phyloP scores from a whole-genome alignment of 1,139 yeast species.

The Meyerozyma elateridarum region DNA sequence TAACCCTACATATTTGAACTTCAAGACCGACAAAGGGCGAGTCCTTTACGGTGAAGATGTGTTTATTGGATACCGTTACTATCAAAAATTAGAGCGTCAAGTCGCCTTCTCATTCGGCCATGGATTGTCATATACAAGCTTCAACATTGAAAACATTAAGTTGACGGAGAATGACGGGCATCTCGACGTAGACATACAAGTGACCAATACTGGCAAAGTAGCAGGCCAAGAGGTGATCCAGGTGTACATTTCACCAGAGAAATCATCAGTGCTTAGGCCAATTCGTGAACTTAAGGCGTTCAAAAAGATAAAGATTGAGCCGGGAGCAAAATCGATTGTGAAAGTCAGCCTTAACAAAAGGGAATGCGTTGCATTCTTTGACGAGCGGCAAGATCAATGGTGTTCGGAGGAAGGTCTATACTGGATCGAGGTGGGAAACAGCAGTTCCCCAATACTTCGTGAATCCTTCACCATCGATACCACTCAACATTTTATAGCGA shows the following conservation, averaged over 20 bases:
- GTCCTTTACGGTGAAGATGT: slow-evolving; percentile 25
- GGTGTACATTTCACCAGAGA: slow-evolving; percentile 36
- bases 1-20: slow-evolving; percentile 42
- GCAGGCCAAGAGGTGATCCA: slow-evolving; percentile 48
- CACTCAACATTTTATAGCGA: slow-evolving; percentile 12
- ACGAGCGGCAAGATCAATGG: slow-evolving; percentile 47
- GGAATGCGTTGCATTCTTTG: slow-evolving; percentile 54
- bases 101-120: slow-evolving; percentile 22
- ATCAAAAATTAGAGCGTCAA: slow-evolving; percentile 17
- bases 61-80: slow-evolving; percentile 23
- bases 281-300: slow-evolving; percentile 55
- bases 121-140: slow-evolving; percentile 23
- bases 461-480: slow-evolving; percentile 11
- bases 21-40: slow-evolving; percentile 19
- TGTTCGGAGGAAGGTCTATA: slow-evolving; percentile 46
- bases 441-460: slow-evolving; percentile 21
- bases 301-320: slow-evolving; percentile 39
- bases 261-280: slow-evolving; percentile 44
- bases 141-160: slow-evolving; percentile 13
- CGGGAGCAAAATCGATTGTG: slow-evolving; percentile 38
- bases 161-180: slow-evolving; percentile 9
- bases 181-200: slow-evolving; percentile 26
- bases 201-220: slow-evolving; percentile 38
- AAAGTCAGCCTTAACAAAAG: slow-evolving; percentile 33
- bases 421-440: slow-evolving; percentile 42